Base-by-base conservation (phyloP, 805 yeast species). In the Kazachstania africana region DNA sequence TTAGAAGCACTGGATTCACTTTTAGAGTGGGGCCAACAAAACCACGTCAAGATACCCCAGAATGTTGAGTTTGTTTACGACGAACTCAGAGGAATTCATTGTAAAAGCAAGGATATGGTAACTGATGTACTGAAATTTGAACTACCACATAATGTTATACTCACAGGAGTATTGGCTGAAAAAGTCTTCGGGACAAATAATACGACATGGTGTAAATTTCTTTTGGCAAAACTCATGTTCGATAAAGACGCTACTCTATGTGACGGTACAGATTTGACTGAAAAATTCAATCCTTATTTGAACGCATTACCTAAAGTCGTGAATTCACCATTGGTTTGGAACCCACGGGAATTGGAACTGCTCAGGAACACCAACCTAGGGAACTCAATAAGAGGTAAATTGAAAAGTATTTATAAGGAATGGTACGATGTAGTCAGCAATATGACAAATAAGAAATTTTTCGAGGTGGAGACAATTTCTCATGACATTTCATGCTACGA, bases 361-460 rank as follows among this genome's bases (percentile, higher is more conserved):
- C 50, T 85, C n/a, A 58, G 63, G 16, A 80, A 81, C 1, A 78
- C 94, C 0, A 84, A 84, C 44, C 34, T 62, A 16, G 75, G 74
- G 3, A 66, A 66, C 16, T 70, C 83, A 0, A 44, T 78, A 12
- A 52, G 56, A 3, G 67, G 63, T 5, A 71, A 71, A 34, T 49
- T 72, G 24, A 43, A 50, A 1, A 41, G 49, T n/a, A 50, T 79
- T 30, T 59, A 71, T 4, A 66, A 70, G 24, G 94, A 81, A 48
- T 84, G 88, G 91, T 55, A 45, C 30, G 36, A 33, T 3, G 18
- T 34, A 18, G 15, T 38, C 6, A 34, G n/a, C 2, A 19, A 15
- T 3, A 16, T 8, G 21, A 19, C 9, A 6, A 19, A 12, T 9
- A 8, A 4, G 15, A 16, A 13, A 10, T 12, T 31, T 2, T 35